These are phyloP conservation scores for Cephalotrichum gorgonifer DNA, from an alignment of 2,329 filamentous ascomycete species.

Conservation along the genomic window DNA sequence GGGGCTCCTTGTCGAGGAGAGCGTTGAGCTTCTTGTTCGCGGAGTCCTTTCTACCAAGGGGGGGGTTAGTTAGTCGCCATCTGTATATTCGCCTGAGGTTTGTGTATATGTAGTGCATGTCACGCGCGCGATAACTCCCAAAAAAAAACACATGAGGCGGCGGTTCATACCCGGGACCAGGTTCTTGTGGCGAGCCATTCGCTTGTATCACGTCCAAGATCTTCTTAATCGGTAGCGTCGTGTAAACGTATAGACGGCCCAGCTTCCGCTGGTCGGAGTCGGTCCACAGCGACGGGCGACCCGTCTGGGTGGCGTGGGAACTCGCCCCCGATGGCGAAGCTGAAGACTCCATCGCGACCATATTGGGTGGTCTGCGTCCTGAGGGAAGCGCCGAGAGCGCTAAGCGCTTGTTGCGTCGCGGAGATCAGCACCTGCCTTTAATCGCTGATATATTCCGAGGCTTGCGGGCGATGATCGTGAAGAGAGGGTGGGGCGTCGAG, in stretches of 20 bases:
- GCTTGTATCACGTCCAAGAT: conserved; percentile 37
- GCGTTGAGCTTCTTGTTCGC: conserved; percentile 47
- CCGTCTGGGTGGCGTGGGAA: conserved; percentile 21
- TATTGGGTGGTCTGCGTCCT: no score
- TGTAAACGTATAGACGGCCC: conserved; percentile 46
- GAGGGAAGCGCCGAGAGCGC: neutral
- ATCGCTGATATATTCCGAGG: no score
- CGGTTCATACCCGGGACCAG: conserved; percentile 34
- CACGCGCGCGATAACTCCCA: conserved; percentile 3
- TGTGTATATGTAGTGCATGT: no score
- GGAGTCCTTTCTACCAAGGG: conserved; percentile 40
- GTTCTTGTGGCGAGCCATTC: conserved; percentile 22
- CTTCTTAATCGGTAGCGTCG: conserved; percentile 37
- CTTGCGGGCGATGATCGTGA: no score
- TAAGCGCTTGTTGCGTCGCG: no score
- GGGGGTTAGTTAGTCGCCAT: conserved; percentile 5
- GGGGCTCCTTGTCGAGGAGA: conserved; percentile 47
- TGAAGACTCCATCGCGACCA: conserved; percentile 1
- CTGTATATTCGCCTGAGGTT: no score
- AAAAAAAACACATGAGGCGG: neutral
- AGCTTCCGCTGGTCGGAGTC: conserved; percentile 40
- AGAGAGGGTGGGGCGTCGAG: no score
- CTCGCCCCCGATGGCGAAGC: conserved; percentile 17
- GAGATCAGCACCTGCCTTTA: no score
- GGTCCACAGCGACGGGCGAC: conserved; percentile 48